Percentiles rank a stretch among this genome's conserved stretches.
These are phyloP conservation scores for Penicillium crustosum DNA, from an alignment of 2,329 filamentous ascomycete genomes.

Conservation along the genomic window DNA sequence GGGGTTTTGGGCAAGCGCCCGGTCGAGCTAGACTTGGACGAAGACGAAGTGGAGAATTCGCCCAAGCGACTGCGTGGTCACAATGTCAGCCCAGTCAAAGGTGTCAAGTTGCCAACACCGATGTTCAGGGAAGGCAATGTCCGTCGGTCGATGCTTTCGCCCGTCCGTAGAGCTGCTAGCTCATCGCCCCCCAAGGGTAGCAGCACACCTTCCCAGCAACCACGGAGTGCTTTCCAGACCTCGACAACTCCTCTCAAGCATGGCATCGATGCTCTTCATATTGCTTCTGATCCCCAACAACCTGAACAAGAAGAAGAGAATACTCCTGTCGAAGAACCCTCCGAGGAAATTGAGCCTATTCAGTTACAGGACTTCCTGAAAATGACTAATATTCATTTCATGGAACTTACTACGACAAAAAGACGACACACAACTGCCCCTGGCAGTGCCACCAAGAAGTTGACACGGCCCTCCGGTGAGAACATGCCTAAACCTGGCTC, in stretches of 20 bases:
- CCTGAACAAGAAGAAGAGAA: conserved; percentile 49
- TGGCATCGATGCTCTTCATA: conserved; percentile 21
- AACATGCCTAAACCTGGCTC: conserved; percentile 29
- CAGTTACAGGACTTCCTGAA: conserved; percentile 90
- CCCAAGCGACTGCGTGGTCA: conserved; percentile 69
- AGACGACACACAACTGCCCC: conserved; percentile 78
- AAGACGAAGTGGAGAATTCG: conserved; percentile 57
- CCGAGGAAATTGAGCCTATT: conserved; percentile 60
- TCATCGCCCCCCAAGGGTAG: conserved; percentile 37
- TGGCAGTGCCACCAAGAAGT: conserved; percentile 40
- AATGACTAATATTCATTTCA: conserved; percentile 95
- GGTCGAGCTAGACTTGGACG: conserved; percentile 65
- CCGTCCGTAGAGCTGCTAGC: conserved; percentile 43
- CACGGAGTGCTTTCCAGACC: conserved; percentile 43
- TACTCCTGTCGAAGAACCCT: conserved; percentile 44
- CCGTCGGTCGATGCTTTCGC: conserved; percentile 56
- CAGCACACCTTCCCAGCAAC: conserved; percentile 54
- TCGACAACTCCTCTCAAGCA: conserved; percentile 35
- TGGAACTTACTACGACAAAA: conserved; percentile 97
- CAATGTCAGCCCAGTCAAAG: conserved; percentile 75
- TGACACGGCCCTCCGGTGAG: conserved; percentile 29
- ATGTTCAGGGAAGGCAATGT: conserved; percentile 66
- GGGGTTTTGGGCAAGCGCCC: conserved; percentile 75
- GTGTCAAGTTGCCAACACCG: conserved; percentile 66
- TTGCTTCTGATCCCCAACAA: conserved; percentile 39